phyloP scores from a whole-genome alignment of 805 yeast species.

The Saturnispora diversa region DNA sequence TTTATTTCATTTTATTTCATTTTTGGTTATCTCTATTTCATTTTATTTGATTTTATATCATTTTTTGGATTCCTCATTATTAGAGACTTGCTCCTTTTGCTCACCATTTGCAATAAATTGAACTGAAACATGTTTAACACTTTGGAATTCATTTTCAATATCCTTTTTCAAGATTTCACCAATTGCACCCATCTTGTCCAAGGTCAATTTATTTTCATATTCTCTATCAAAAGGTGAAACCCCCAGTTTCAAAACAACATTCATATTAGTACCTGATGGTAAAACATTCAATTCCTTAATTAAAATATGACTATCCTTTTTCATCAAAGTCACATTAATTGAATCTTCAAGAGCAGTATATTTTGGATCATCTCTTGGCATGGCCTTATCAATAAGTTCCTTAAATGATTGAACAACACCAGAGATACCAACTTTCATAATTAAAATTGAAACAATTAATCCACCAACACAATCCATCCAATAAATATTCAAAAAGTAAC shows the following conservation, averaged over 20 bases:
- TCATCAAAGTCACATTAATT: conserved; percentile 30
- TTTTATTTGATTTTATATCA: no score
- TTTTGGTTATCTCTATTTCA: no score
- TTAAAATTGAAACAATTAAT: conserved; percentile 68
- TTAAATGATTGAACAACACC: conserved; percentile 62
- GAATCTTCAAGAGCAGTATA: conserved; percentile 35
- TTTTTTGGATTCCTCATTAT: no score
- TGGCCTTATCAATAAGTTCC: conserved; percentile 73
- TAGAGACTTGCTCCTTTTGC: no score
- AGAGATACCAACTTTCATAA: conserved; percentile 75
- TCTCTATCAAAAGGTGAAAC: conserved; percentile 25
- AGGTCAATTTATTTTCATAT: conserved; percentile 26
- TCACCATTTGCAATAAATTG: conserved; percentile 28
- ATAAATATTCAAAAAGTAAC: conserved; percentile 64
- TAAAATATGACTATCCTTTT: conserved; percentile 24
- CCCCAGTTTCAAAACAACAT: conserved; percentile 29
- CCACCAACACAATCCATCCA: conserved; percentile 96
- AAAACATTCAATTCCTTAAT: conserved; percentile 38
- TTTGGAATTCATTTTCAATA: conserved; percentile 29
- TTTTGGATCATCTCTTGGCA: conserved; percentile 42
- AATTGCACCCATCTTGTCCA: conserved; percentile 29
- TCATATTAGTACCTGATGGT: conserved; percentile 49
- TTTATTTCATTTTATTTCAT: no score
- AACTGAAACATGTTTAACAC: conserved; percentile 29
- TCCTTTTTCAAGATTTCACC: conserved; percentile 23